Conservation (phyloP, 148 eudicot species). For the Rhododendron kiyosumense region DNA sequence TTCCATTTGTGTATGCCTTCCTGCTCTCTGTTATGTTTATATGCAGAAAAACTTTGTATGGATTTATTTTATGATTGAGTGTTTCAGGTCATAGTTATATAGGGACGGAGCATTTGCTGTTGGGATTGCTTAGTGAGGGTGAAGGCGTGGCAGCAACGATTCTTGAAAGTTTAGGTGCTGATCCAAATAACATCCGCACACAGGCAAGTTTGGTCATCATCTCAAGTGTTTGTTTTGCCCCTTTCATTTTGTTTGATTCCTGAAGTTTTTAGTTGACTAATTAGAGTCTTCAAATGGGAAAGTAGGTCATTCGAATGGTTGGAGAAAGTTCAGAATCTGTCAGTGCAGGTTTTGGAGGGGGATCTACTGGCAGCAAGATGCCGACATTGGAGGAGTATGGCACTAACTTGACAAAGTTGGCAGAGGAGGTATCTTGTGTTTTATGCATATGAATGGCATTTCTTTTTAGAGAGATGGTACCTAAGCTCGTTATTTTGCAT, state of each 20-base stretch:
- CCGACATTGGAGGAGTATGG: conserved; percentile 94
- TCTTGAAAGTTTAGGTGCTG: conserved; percentile 88
- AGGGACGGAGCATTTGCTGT: conserved; percentile 90
- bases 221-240: background rate
- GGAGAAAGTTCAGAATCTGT: conserved; percentile 85
- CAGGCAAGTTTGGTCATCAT: conserved; percentile 38
- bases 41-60: background rate
- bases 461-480: background rate
- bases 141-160: conserved; percentile 95
- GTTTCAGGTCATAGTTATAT: conserved; percentile 59
- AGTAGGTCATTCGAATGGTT: conserved; percentile 88
- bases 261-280: background rate
- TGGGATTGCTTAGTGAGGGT: conserved; percentile 94
- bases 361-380: conserved; percentile 73
- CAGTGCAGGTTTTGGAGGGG: conserved; percentile 85
- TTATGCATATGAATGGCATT: background rate
- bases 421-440: conserved; percentile 62
- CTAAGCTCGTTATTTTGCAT: conserved; percentile 13
- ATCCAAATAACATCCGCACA: conserved; percentile 77
- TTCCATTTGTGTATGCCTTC: background rate
- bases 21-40: background rate
- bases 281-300: conserved; percentile 1
- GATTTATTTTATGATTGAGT: background rate
- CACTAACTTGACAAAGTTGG: conserved; percentile 88
- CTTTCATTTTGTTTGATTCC: background rate